phyloP scores from a whole-genome alignment of 2,329 filamentous ascomycete species.

The Sporothrix sp. region DNA sequence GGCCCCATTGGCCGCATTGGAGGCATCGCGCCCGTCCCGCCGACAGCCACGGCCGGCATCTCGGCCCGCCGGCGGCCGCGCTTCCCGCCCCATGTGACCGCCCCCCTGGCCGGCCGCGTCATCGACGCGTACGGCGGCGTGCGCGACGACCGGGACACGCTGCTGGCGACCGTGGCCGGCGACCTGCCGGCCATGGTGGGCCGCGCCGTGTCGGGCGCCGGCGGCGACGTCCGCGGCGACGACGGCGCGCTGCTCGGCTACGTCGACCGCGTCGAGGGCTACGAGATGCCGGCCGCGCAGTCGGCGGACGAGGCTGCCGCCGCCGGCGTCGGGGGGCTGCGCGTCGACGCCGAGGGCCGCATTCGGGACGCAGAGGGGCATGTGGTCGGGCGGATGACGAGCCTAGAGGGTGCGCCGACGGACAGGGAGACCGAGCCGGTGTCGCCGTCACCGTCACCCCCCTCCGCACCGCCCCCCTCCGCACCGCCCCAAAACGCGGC shows the following conservation, averaged over 20 bases:
- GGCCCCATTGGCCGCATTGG: constrained; percentile 30
- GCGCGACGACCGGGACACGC: constrained; percentile 38
- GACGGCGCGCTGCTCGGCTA: constrained; percentile 37
- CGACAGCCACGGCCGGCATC: constrained; percentile 16
- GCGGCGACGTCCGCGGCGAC: too few species aligned
- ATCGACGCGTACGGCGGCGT: constrained; percentile 48
- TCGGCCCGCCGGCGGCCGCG: constrained; percentile 16
- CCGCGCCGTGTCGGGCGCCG: constrained; percentile 34
- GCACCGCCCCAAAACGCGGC: constrained; percentile 22
- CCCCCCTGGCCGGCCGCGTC: constrained; percentile 34
- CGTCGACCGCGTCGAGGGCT: constrained; percentile 30
- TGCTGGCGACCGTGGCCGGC: constrained; percentile 42
- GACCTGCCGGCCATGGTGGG: constrained; percentile 48
- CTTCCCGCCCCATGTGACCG: constrained; percentile 21
- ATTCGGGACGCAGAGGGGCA: constrained; percentile 36
- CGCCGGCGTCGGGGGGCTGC: constrained; percentile 26
- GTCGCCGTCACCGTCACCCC: too few species aligned
- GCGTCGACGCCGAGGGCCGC: constrained; percentile 37
- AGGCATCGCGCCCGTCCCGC: constrained; percentile 26
- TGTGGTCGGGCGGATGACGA: constrained; percentile 38
- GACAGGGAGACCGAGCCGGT: constrained; percentile 20
- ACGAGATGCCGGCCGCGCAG: constrained; percentile 3
- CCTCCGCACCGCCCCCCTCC: too few species aligned
- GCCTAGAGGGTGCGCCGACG: constrained; percentile 33
- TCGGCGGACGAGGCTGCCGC: constrained; percentile 26